A percentile compares a stretch with the other conserved stretches of the same genome.
Conservation (phyloP, 805 yeast genomes). For the Candida endomychidarum region DNA sequence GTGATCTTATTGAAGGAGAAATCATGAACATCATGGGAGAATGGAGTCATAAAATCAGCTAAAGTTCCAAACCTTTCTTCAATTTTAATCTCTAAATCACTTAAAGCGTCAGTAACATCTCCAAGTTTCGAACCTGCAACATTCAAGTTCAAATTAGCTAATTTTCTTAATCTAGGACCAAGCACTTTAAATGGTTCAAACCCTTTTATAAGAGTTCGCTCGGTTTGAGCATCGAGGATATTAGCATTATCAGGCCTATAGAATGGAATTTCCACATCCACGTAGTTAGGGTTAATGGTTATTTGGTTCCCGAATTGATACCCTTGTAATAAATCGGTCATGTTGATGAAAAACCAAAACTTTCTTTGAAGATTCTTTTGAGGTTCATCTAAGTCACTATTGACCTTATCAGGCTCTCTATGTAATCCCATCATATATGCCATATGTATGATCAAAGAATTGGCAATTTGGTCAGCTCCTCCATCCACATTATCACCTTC, state of each 20-base stretch:
- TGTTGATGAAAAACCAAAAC: slow-evolving; percentile 35
- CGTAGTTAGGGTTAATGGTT: slow-evolving; percentile 25
- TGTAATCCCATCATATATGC: slow-evolving; percentile 66
- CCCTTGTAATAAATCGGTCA: slow-evolving; percentile 30
- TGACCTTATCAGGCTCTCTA: slow-evolving; percentile 56
- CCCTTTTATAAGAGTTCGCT: slow-evolving; percentile 32
- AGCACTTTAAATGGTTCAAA: slow-evolving; percentile 29
- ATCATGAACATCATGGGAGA: slow-evolving; percentile 15
- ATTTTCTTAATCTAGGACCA: slow-evolving; percentile 25
- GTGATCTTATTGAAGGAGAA: slow-evolving; percentile 23
- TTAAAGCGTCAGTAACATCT: slow-evolving; percentile 23
- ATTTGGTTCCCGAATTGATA: slow-evolving; percentile 36
- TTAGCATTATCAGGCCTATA: slow-evolving; percentile 37
- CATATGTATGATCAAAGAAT: slow-evolving; percentile 62
- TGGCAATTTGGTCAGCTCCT: slow-evolving; percentile 54
- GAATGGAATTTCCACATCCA: slow-evolving; percentile 31
- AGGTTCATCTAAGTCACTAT: slow-evolving; percentile 23
- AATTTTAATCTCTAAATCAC: slow-evolving; percentile 37
- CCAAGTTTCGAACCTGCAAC: slow-evolving; percentile 20
- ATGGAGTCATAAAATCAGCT: slow-evolving; percentile 20
- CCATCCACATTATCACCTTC: slow-evolving; percentile 63
- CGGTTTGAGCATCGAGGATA: slow-evolving; percentile 33
- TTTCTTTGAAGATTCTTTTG: slow-evolving; percentile 31
- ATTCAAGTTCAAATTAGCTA: slow-evolving; percentile 24
- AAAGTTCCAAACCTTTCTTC: slow-evolving; percentile 28